Evolutionary conservation across 2,329 filamentous ascomycete genomes (phyloP), one percentile per base, ranked within the genome.

Genomic region (Pyricularia pennisetigena): DNA sequence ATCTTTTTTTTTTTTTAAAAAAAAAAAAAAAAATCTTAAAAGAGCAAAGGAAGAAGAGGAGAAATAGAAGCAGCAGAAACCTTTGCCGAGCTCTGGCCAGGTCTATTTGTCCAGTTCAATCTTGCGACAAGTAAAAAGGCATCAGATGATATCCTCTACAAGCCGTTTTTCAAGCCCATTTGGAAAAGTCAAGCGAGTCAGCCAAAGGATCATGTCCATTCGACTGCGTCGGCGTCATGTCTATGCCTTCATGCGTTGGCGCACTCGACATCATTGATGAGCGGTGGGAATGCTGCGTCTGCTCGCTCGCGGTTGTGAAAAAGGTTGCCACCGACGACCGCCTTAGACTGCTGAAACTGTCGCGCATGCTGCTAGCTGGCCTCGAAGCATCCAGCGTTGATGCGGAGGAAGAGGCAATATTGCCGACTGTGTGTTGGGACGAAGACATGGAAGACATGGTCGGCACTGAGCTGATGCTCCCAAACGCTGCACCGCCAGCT

Each of bases 251-350:
- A 68, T 84, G 83, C 6, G 83, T 83, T 12, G 83, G 82, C 1
- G 82, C 81, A 10, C 81, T 82, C 32, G 82, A 83, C n/a, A 87
- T 75, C 71, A 84, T 80, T n/a, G 84, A 87, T 6, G 85, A 86
- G 61, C 86, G 81, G 69, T 88, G 86, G 67, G 85, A 87, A 10
- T 14, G 29, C 63, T 65, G 63, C 63, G 76, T 80, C 71, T 83
- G 81, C 70, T 88, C 86, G 74, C 82, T 86, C 5, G 82, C 81
- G 69, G 78, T 84, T 2, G 85, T 85, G 71, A 89, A 85, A 73
- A 89, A 89, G 2, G 87, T 90, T 5, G 86, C 87, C 2, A 89
- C 86, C 41, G 86, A 89, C n/a, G 86, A 83, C 69, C 87, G 81
- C 66, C 87, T 81, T 57, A 90, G 79, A 72, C 83, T 87, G 72